phyloP scores from a whole-genome alignment of 345 rosid species.

The Anastatica hierochuntica region DNA sequence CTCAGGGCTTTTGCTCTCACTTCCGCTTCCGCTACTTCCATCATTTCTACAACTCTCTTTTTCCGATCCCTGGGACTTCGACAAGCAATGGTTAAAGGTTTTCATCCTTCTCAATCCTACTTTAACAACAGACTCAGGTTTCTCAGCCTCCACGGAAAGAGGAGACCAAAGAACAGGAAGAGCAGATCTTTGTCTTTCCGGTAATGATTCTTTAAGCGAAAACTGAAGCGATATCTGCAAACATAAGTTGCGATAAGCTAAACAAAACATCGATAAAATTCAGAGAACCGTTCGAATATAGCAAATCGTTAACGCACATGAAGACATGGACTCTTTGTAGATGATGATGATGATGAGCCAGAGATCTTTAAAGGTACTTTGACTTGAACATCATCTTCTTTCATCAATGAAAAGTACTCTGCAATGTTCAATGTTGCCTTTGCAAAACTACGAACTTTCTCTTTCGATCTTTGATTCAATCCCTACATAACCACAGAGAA shows the following conservation, averaged over 20 bases:
- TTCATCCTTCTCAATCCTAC: slow-evolving; percentile 84
- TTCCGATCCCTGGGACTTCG: slow-evolving; percentile 51
- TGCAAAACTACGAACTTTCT: slow-evolving; percentile 48
- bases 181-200: slow-evolving; percentile 19
- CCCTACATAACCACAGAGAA: slow-evolving; percentile 22
- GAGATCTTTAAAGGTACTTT: slow-evolving; percentile 42
- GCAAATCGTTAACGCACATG: slow-evolving; percentile 14
- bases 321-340: slow-evolving; percentile 18
- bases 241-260: slow-evolving; percentile 14
- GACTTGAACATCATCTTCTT: slow-evolving; percentile 52
- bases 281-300: neutral
- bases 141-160: slow-evolving; percentile 46
- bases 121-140: slow-evolving; percentile 81
- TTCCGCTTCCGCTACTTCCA: slow-evolving; percentile 46
- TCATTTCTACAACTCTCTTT: slow-evolving; percentile 8
- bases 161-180: slow-evolving; percentile 44
- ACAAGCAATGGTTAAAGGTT: slow-evolving; percentile 62
- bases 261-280: neutral
- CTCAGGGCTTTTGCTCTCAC: slow-evolving; percentile 52
- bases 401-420: slow-evolving; percentile 43
- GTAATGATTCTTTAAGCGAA: slow-evolving; percentile 20
- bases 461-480: slow-evolving; percentile 36
- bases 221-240: slow-evolving; percentile 44
- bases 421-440: slow-evolving; percentile 54
- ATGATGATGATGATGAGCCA: slow-evolving; percentile 10